A percentile compares a stretch with the other conserved stretches of the same genome.
These are phyloP conservation scores for Candida pseudoviswanathii DNA, from an alignment of 1,139 yeast species.

Conservation along the genomic window DNA sequence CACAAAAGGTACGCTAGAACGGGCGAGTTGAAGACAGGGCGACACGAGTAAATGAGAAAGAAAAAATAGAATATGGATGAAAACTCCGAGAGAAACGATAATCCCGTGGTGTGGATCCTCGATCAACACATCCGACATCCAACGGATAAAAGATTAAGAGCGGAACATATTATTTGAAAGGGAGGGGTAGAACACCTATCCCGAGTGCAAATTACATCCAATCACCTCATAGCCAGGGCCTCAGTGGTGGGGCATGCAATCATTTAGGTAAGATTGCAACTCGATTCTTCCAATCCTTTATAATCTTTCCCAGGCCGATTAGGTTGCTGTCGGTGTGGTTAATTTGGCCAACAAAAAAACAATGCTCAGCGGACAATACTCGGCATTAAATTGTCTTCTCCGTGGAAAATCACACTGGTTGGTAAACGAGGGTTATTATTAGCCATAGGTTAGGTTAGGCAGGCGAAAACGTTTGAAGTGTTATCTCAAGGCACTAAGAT, in stretches of 20 bases:
- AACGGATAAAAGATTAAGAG: background rate
- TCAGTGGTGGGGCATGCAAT: background rate
- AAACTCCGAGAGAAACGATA: background rate
- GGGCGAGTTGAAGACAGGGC: background rate
- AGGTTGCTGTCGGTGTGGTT: background rate
- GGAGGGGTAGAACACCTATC: too few relatives aligned
- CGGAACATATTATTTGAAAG: background rate
- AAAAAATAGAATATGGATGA: background rate
- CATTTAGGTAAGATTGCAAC: too few relatives aligned
- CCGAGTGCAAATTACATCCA: too few relatives aligned
- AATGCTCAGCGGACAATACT: background rate
- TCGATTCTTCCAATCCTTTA: too few relatives aligned
- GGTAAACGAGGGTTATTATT: too few relatives aligned
- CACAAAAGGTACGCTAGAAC: background rate
- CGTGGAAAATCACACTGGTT: background rate
- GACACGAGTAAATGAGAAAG: background rate
- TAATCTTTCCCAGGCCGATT: background rate
- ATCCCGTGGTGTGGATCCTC: background rate
- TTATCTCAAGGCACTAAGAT: background rate
- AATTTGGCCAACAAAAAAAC: background rate
- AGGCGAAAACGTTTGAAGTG: background rate
- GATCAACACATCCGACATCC: too few relatives aligned
- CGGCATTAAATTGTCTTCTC: background rate
- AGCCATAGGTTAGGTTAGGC: background rate
- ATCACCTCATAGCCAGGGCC: background rate